A percentile compares a stretch with the other conserved stretches of the same genome.
Conservation (phyloP, 306 rosid species). For the Vachellia collinsii region DNA sequence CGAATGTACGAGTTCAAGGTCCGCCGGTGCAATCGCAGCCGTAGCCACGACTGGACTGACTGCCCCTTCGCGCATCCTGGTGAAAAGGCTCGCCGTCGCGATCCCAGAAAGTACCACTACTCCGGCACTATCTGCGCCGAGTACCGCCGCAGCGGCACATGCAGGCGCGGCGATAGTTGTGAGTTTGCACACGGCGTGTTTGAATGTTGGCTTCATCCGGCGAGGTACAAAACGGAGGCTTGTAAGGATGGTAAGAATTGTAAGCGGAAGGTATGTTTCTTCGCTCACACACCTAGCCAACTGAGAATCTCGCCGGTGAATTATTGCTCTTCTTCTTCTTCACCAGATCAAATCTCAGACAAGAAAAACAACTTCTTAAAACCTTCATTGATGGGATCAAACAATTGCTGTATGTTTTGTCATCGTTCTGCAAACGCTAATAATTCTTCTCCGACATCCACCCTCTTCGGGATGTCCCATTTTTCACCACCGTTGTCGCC, state of each 20-base stretch:
- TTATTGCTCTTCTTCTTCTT: slow-evolving; percentile 33
- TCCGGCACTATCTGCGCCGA: slow-evolving; percentile 77
- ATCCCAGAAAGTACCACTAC: slow-evolving; percentile 72
- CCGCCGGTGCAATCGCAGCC: slow-evolving; percentile 80
- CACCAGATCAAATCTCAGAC: slow-evolving; percentile 37
- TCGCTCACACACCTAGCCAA: slow-evolving; percentile 82
- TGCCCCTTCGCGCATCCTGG: slow-evolving; percentile 91
- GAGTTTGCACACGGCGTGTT: slow-evolving; percentile 91
- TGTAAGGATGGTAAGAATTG: slow-evolving; percentile 92
- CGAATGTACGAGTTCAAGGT: slow-evolving; percentile 94
- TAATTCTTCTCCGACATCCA: slow-evolving; percentile 73
- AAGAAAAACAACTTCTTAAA: slow-evolving; percentile 38
- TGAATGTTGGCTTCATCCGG: slow-evolving; percentile 93
- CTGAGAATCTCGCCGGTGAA: slow-evolving; percentile 63
- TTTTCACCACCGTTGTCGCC: slow-evolving; percentile 78
- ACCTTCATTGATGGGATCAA: slow-evolving; percentile 34
- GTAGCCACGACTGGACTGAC: slow-evolving; percentile 99
- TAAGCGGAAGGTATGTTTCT: slow-evolving; percentile 85
- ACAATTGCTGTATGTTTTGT: slow-evolving; percentile 56
- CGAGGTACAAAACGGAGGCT: slow-evolving; percentile 87
- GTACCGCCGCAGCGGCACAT: slow-evolving; percentile 70
- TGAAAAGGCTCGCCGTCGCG: slow-evolving; percentile 87
- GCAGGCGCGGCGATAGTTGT: slow-evolving; percentile 73
- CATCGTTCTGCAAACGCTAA: slow-evolving; percentile 25
- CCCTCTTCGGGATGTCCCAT: slow-evolving; percentile 68